Evolutionary conservation across 2,329 filamentous ascomycete genomes (phyloP).

Genomic region (Monosporascus sp.): DNA sequence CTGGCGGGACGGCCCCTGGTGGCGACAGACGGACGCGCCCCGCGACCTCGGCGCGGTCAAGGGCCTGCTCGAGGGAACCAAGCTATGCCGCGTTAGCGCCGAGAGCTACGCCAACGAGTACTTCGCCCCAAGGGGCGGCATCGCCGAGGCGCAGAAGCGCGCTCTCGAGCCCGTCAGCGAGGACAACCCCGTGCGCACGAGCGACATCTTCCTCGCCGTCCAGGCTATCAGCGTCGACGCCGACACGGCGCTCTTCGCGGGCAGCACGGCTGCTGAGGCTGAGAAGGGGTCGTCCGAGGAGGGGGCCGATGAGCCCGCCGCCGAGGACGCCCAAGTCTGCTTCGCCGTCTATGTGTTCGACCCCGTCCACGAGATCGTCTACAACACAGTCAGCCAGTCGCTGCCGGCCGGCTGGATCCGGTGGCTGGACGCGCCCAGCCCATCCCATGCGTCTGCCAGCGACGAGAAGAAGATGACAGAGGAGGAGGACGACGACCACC

Average conservation of each 20-base stretch:
- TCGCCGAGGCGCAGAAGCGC: slow-evolving; percentile 73
- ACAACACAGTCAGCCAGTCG: slow-evolving; percentile 74
- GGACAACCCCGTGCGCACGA: slow-evolving; percentile 83
- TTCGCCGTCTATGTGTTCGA: slow-evolving; percentile 81
- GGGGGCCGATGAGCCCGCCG: slow-evolving; percentile 44
- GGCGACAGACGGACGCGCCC: slow-evolving; percentile 65
- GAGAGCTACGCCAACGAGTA: slow-evolving; percentile 85
- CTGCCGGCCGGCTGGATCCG: slow-evolving; percentile 81
- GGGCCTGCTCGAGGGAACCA: slow-evolving; percentile 80
- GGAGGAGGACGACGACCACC: slow-evolving; percentile 28
- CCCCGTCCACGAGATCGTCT: slow-evolving; percentile 85
- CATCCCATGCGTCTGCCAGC: slow-evolving; percentile 46
- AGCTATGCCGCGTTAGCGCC: slow-evolving; percentile 82
- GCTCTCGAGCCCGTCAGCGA: slow-evolving; percentile 76
- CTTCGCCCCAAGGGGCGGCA: slow-evolving; percentile 69
- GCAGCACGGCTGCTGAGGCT: slow-evolving; percentile 45
- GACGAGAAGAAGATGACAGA: slow-evolving; percentile 35
- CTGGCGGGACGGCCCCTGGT: slow-evolving; percentile 97
- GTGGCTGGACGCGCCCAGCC: slow-evolving; percentile 73
- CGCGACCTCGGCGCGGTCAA: slow-evolving; percentile 76
- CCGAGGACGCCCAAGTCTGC: slow-evolving; percentile 55
- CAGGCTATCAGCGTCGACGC: slow-evolving; percentile 71
- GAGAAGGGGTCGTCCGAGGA: slow-evolving; percentile 50
- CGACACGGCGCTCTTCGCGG: slow-evolving; percentile 63
- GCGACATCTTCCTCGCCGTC: slow-evolving; percentile 91